These are phyloP conservation scores for Paecilomyces sp. DNA, from an alignment of 2,329 filamentous ascomycete genomes.

Conservation along the genomic window DNA sequence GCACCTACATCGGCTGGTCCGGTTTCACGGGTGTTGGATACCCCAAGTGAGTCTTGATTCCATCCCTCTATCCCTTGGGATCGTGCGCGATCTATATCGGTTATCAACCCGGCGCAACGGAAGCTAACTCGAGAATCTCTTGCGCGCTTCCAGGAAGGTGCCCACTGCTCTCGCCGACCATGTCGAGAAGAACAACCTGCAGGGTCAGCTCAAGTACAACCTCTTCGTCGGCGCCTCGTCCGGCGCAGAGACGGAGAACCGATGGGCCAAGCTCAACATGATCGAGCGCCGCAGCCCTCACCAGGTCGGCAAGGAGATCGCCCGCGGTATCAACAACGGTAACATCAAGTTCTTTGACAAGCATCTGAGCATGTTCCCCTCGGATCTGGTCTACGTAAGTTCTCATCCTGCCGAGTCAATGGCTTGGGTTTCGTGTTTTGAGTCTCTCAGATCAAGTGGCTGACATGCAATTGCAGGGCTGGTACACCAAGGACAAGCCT, in stretches of 20 bases:
- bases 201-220: constrained; percentile 78
- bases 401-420: not conserved
- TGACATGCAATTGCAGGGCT: constrained; percentile 47
- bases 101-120: not conserved
- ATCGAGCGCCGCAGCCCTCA: constrained; percentile 78
- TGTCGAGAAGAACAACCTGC: constrained; percentile 76
- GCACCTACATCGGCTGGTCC: constrained; percentile 82
- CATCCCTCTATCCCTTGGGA: too few species aligned
- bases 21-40: constrained; percentile 88
- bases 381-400: constrained; percentile 70
- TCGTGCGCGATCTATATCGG: too few species aligned
- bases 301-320: constrained; percentile 84
- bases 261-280: constrained; percentile 87
- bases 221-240: constrained; percentile 87
- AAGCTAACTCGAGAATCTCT: not conserved
- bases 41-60: constrained; percentile 60
- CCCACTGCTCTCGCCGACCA: constrained; percentile 80
- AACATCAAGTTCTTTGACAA: constrained; percentile 91
- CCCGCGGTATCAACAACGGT: constrained; percentile 83
- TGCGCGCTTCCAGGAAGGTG: constrained; percentile 56
- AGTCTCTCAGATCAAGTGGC: too few species aligned
- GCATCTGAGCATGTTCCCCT: constrained; percentile 86
- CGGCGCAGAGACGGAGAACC: constrained; percentile 82
- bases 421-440: not conserved
- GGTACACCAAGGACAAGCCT: constrained; percentile 73